Evolutionary conservation across 2,329 filamentous ascomycete species (phyloP).

Genomic region (Claviceps digitariae): DNA sequence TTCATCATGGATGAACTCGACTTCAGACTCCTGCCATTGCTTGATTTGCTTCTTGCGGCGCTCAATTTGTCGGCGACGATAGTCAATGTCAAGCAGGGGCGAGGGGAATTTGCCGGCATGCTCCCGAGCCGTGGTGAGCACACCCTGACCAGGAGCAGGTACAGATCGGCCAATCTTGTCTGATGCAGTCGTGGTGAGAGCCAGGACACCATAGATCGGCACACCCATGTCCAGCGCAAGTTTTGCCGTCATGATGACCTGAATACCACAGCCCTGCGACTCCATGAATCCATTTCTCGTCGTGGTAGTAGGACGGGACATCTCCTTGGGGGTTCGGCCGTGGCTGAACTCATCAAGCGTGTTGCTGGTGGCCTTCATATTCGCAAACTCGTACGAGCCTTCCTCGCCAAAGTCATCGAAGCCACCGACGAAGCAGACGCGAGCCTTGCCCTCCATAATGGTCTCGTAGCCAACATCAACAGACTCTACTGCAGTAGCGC

Average conservation of each 20-base stretch:
- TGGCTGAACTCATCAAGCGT: constrained; percentile 93
- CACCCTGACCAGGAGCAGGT: constrained; percentile 90
- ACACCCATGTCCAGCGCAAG: constrained; percentile 97
- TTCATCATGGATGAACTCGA: constrained; percentile 87
- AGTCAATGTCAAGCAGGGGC: constrained; percentile 92
- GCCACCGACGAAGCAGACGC: constrained; percentile 92
- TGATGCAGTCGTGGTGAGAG: constrained; percentile 86
- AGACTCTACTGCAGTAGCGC: constrained; percentile 93
- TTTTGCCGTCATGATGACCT: constrained; percentile 95
- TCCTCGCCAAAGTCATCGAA: constrained; percentile 99
- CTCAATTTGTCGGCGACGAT: constrained; percentile 88
- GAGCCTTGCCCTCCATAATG: constrained; percentile 95
- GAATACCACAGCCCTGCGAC: constrained; percentile 95
- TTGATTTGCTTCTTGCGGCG: constrained; percentile 89
- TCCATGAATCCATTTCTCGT: constrained; percentile 99
- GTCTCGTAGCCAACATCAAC: constrained; percentile 97
- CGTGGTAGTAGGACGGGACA: constrained; percentile 95
- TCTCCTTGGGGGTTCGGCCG: constrained; percentile 87
- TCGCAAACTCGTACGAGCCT: constrained; percentile 98
- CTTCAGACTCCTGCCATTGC: constrained; percentile 90
- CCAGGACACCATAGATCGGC: constrained; percentile 89
- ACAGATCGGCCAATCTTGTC: constrained; percentile 99
- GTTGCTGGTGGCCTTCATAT: constrained; percentile 99
- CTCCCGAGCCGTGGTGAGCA: constrained; percentile 89
- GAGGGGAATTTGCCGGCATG: constrained; percentile 84